Base-by-base conservation (phyloP, 768 basidiomycete species). In the Xanthoconium stramineum region DNA sequence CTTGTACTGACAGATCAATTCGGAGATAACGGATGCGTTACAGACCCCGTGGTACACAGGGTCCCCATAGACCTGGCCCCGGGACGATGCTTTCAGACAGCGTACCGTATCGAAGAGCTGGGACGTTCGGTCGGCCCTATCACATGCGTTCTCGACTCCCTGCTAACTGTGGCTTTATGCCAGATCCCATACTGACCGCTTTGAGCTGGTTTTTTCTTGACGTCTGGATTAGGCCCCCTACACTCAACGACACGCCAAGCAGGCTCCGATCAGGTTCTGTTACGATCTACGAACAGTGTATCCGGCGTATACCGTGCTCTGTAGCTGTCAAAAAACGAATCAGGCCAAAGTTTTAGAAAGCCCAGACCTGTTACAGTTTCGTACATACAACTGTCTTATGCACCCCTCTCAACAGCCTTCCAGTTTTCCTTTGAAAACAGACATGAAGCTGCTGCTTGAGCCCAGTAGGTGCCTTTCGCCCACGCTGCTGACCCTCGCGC, bases 41-140 rank as follows among this genome's bases (percentile, higher is more conserved):
- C 52, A 74, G 73, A 40, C 72, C 74, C 35, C 65, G 69, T 6
- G 8, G 30, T 2, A 59, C 71, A 2, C 74, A 75, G 48, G 69
- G 74, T 62, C 4, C 53, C 75, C n/a, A 52, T 73, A 0, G 58
- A 72, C 43, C 65, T 59, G 1, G 19, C 42, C 11, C 65, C 65
- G 5, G 64, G 66, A 5, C 60, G 69, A 39, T 20, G 54, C 17
- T 65, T 75, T 52, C 61, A 50, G 19, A 65, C 50, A 1, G 54
- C 73, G 19, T 52, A 40, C 5, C 63, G 66, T 24, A 65, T 74
- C 3, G 32, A 59, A 35, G 67, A 64, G 11, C 62, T 61, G 6
- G 73, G 74, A 6, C 74, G 75, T 47, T 52, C 75, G 61, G 73
- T 74, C 14, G 10, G 73, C 61, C 28, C 12, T 8, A 11, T 17